Percentiles rank a stretch among this genome's conserved stretches.
Evolutionary conservation across 148 eudicot genomes (phyloP).

Genomic region (Vaccinium vitisidaea): DNA sequence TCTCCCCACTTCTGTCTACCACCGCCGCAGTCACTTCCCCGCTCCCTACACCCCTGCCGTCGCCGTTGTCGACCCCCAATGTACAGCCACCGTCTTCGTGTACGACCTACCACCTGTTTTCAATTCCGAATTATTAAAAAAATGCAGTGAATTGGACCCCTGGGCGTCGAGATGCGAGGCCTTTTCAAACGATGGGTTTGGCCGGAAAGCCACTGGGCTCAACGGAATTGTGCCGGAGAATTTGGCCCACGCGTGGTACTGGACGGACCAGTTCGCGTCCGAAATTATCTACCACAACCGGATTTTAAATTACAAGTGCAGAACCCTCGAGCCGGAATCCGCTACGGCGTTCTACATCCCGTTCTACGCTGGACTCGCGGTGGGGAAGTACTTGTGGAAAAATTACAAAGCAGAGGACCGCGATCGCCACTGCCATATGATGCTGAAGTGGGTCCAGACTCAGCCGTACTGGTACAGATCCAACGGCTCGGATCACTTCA

Average conservation of each 20-base stretch:
- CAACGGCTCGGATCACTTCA: constrained; percentile 63
- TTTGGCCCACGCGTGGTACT: constrained; percentile 45
- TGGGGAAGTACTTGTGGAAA: constrained; percentile 51
- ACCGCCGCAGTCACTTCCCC: constrained; percentile 14
- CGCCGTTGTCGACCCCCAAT: constrained; percentile 19
- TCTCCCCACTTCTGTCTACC: constrained; percentile 29
- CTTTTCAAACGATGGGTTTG: constrained; percentile 62
- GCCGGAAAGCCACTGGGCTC: constrained; percentile 34
- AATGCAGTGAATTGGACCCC: constrained; percentile 54
- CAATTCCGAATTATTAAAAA: constrained; percentile 48
- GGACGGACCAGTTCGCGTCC: constrained; percentile 71
- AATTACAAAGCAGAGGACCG: constrained; percentile 36
- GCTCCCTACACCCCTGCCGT: neutral
- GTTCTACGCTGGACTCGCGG: constrained; percentile 74
- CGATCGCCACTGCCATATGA: constrained; percentile 44
- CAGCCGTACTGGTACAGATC: constrained; percentile 43
- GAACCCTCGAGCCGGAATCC: constrained; percentile 47
- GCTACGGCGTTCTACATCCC: constrained; percentile 82
- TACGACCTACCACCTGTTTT: constrained; percentile 62
- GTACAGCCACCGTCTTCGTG: constrained; percentile 46
- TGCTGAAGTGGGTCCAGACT: constrained; percentile 47
- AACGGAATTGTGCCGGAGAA: constrained; percentile 33
- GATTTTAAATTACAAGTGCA: constrained; percentile 48
- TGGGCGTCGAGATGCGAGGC: constrained; percentile 59
- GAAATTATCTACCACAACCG: constrained; percentile 69